Conservation (phyloP, 2,329 filamentous ascomycete genomes). For the Phyllosticta citriasiana region DNA sequence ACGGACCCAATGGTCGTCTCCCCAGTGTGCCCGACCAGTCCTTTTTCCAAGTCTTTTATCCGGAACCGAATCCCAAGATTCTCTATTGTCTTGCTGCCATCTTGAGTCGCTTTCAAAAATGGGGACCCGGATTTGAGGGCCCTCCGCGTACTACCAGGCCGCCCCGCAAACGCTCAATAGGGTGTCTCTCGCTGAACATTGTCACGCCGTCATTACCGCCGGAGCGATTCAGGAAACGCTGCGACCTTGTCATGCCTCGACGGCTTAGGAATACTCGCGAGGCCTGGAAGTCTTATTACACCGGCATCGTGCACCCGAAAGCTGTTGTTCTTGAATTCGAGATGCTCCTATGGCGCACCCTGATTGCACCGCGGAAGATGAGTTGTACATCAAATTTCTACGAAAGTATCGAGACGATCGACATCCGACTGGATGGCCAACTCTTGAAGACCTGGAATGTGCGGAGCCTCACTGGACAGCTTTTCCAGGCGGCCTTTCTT, state of each 20-base stretch:
- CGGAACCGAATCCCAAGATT: constrained; percentile 3
- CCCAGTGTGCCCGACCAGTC: constrained; percentile 2
- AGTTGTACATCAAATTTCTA: neutral
- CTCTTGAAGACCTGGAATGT: neutral
- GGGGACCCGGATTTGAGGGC: constrained; percentile 3
- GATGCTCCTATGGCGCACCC: neutral
- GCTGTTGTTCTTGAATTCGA: neutral
- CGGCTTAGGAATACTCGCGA: neutral
- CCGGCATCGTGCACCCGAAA: neutral
- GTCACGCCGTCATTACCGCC: neutral
- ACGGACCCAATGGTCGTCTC: neutral
- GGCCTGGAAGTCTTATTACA: neutral
- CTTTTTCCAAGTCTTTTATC: constrained; percentile 2
- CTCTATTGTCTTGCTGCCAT: constrained; percentile 3
- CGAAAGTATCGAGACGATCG: neutral
- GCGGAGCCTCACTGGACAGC: neutral
- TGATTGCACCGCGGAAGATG: neutral
- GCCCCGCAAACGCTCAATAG: constrained; percentile 1
- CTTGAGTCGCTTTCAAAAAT: constrained; percentile 3
- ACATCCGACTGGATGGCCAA: neutral
- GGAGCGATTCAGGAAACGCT: neutral
- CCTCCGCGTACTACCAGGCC: neutral
- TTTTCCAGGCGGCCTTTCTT: neutral
- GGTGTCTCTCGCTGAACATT: neutral
- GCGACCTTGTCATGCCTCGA: neutral